Base-by-base conservation (phyloP, 768 basidiomycete genomes). In the Agrocybe pediades region DNA sequence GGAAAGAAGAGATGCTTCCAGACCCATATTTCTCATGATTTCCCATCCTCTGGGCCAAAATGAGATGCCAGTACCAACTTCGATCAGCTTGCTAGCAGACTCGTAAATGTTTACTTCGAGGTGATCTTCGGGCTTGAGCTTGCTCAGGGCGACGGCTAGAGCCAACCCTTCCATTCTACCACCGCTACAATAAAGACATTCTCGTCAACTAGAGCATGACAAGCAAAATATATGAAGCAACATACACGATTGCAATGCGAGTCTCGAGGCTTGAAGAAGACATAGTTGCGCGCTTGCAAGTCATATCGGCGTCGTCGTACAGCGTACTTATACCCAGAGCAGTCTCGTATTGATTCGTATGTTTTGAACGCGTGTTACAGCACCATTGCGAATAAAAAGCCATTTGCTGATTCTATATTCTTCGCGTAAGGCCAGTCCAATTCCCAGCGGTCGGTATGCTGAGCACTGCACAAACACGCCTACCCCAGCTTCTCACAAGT, bases 11-110 rank as follows among this genome's bases (percentile, higher is more conserved):
- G 43, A 53, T 1, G 39, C 51, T 30, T 68, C 69, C 23, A 83
- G 45, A 1, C 74, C 79, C 11, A 81, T 65, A 1, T 65, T 62
- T 23, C 67, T 64, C 30, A 81, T 55, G 5, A 78, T 67, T 33
- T 76, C 71, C 74, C 75, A 74, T 19, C 73, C 65, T 17, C 76
- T 68, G 6, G 68, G 72, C 68, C 68, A 79, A 0, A 80, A 57
- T 4, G 71, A 71, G 27, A 81, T 69, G 5, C 80, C 80, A 6
- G 78, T 78, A n/a, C 78, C 80, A 9, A 79, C 48, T 51, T 77
- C 72, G 27, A 71, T 63, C 47, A 78, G 72, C 44, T 72, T 62
- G 24, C 58, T 59, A 23, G 78, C 66, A 7, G 77, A 70, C 58
- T 80, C 80, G 49, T 78, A 81, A 3, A 81, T 59, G 52, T 77